Evolutionary conservation across 176 grass and related monocot genomes (phyloP).

Genomic region (Rhynchospora pubera): DNA sequence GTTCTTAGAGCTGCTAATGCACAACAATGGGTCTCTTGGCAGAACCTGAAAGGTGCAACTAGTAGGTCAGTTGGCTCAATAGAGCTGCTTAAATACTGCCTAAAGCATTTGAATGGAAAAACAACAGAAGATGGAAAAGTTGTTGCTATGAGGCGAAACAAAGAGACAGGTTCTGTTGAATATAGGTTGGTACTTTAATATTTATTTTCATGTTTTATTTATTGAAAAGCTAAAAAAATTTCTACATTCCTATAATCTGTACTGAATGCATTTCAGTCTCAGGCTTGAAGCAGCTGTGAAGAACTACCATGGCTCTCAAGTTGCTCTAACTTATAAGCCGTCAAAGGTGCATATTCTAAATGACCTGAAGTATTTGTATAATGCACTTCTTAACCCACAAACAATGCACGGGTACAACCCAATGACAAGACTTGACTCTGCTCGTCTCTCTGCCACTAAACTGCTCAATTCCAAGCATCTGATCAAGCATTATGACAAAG

Average conservation of each 20-base stretch:
- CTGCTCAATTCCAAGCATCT: conserved; percentile 77
- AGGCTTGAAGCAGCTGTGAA: neutral
- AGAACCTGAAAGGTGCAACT: conserved; percentile 37
- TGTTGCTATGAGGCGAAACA: conserved; percentile 44
- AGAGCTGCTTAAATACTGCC: conserved; percentile 40
- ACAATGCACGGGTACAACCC: conserved; percentile 48
- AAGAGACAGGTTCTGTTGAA: conserved; percentile 37
- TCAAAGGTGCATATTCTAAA: conserved; percentile 27
- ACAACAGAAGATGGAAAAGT: conserved; percentile 27
- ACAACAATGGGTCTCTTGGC: conserved; percentile 37
- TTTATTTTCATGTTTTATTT: neutral
- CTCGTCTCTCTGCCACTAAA: conserved; percentile 22
- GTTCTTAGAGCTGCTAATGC: conserved; percentile 38
- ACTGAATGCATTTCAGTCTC: conserved; percentile 12
- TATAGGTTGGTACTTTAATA: conserved; percentile 41
- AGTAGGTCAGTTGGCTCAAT: conserved; percentile 27
- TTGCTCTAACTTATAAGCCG: conserved; percentile 12
- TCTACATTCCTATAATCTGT: neutral
- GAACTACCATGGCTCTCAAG: neutral
- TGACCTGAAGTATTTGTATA: conserved; percentile 56
- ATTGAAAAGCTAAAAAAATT: neutral
- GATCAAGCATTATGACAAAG: conserved; percentile 53
- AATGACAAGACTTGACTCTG: conserved; percentile 10
- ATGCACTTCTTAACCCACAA: conserved; percentile 33
- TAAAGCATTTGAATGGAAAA: conserved; percentile 35